Conservation (phyloP, 129 eudicot genomes). For the Flaveria bidentis region DNA sequence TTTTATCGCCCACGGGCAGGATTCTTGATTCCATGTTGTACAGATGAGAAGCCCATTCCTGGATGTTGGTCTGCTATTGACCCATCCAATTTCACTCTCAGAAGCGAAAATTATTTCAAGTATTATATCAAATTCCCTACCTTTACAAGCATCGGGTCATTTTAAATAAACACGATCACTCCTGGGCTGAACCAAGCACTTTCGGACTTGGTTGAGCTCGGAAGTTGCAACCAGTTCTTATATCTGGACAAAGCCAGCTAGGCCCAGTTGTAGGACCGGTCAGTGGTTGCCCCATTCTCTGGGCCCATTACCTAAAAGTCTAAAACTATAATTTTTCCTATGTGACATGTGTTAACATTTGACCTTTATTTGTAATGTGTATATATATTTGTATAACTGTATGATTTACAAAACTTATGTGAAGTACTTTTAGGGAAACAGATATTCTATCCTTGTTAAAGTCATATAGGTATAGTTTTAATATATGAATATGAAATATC, state of each 20-base stretch:
- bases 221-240: not conserved
- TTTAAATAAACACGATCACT: not conserved
- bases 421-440: not conserved
- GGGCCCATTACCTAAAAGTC: not conserved
- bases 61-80: constrained; percentile 83
- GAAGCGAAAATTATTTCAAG: constrained; percentile 80
- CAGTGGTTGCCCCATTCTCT: not conserved
- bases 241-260: not conserved
- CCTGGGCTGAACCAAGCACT: not conserved
- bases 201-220: not conserved
- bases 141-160: not conserved
- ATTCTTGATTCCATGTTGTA: constrained; percentile 61
- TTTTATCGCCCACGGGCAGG: constrained; percentile 81
- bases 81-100: constrained; percentile 76
- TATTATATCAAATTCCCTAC: constrained; percentile 26
- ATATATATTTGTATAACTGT: too few relatives aligned
- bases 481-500: not conserved
- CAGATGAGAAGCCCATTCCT: constrained; percentile 58
- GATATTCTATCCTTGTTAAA: not conserved
- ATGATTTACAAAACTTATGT: not conserved
- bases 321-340: not conserved
- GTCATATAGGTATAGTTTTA: not conserved
- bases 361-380: not conserved
- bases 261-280: not conserved
- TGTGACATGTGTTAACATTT: not conserved